phyloP scores from a whole-genome alignment of 106 monocot species.

The Ottelia alismoides region DNA sequence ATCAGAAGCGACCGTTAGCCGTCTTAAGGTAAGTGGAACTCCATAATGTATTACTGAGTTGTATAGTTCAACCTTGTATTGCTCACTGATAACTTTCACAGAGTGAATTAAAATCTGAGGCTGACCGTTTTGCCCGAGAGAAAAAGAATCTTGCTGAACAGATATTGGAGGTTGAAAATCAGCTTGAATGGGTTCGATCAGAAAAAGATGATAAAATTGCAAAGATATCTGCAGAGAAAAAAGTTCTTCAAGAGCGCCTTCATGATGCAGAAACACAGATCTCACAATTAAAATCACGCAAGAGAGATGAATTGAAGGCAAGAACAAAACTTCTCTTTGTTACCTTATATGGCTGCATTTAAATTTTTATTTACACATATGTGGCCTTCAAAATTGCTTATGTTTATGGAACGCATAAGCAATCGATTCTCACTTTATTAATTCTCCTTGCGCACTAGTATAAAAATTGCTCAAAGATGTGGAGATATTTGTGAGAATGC shows the following conservation, averaged over 20 bases:
- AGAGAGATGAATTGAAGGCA: slow-evolving; percentile 90
- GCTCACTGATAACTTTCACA: too few relatives aligned
- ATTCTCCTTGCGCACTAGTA: too few relatives aligned
- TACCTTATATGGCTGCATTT: too few relatives aligned
- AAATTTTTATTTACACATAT: too few relatives aligned
- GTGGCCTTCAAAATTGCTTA: too few relatives aligned
- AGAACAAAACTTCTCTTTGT: too few relatives aligned
- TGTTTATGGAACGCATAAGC: too few relatives aligned
- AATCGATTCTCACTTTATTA: too few relatives aligned
- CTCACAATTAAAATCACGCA: slow-evolving; percentile 65
- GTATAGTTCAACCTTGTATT: too few relatives aligned
- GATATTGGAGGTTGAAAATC: slow-evolving; percentile 61
- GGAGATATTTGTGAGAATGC: too few relatives aligned
- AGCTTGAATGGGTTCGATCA: slow-evolving; percentile 82
- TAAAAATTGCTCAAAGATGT: too few relatives aligned
- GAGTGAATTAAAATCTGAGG: slow-evolving; percentile 74
- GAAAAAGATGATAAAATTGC: slow-evolving; percentile 83
- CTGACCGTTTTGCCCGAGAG: slow-evolving; percentile 53
- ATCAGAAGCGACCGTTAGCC: slow-evolving; percentile 45
- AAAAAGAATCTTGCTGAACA: slow-evolving; percentile 67
- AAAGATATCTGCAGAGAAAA: slow-evolving; percentile 63
- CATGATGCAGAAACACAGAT: slow-evolving; percentile 87
- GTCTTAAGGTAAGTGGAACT: slow-evolving; percentile 49
- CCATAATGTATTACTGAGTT: too few relatives aligned
- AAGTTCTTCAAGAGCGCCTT: slow-evolving; percentile 75